These are phyloP conservation scores for Albophoma yamanashiensis DNA, from an alignment of 2,329 filamentous ascomycete genomes.

Conservation along the genomic window DNA sequence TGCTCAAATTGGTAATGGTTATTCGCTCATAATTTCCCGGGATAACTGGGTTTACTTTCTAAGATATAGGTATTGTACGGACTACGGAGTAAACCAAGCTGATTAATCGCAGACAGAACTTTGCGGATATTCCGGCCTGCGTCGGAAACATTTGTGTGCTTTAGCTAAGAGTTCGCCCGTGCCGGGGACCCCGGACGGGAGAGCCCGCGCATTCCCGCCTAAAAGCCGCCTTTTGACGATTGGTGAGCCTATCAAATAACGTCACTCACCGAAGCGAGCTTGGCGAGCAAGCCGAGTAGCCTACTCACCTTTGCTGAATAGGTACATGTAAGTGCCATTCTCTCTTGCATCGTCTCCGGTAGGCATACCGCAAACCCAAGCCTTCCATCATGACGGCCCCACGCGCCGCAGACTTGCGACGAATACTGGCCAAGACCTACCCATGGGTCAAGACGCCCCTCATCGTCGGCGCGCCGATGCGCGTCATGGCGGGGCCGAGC, in stretches of 20 bases:
- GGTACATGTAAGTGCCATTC: too few relatives aligned
- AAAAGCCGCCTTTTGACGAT: background rate
- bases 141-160: too few relatives aligned
- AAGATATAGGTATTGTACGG: background rate
- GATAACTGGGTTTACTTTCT: background rate
- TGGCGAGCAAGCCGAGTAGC: background rate
- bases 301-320: background rate
- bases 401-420: background rate
- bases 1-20: background rate
- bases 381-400: background rate
- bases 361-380: background rate
- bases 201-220: background rate
- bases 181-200: background rate
- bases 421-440: constrained; percentile 6
- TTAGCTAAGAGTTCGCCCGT: too few relatives aligned
- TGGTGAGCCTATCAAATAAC: background rate
- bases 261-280: too few relatives aligned
- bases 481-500: constrained; percentile 42
- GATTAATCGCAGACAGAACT: background rate
- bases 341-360: background rate
- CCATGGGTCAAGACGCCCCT: constrained; percentile 30
- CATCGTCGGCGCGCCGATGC: constrained; percentile 58
- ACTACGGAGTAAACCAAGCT: background rate
- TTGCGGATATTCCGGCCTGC: background rate
- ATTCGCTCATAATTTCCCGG: background rate